phyloP scores from a whole-genome alignment of 192 early-diverging fungal species.

The Podila clonocystis region DNA sequence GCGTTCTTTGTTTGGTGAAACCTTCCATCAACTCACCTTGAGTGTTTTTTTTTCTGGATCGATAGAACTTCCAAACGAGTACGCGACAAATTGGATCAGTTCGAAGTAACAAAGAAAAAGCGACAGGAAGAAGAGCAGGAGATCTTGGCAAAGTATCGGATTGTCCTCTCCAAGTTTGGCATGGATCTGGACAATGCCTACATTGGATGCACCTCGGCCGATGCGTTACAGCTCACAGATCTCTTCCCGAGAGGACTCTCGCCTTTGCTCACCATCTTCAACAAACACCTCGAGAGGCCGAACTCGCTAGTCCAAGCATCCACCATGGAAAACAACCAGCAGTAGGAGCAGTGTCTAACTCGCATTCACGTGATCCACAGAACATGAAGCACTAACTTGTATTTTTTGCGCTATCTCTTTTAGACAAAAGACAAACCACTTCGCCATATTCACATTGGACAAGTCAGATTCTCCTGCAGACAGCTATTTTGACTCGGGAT shows the following conservation, averaged over 20 bases:
- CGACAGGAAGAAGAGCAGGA: constrained; percentile 49
- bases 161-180: constrained; percentile 45
- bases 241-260: constrained; percentile 34
- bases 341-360: constrained; percentile 13
- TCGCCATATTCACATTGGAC: constrained; percentile 37
- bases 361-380: too few species aligned
- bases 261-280: constrained; percentile 21
- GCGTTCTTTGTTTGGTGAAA: not conserved
- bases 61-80: constrained; percentile 48
- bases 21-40: too few species aligned
- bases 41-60: not conserved
- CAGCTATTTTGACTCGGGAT: constrained; percentile 9
- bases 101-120: constrained; percentile 47
- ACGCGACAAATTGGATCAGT: constrained; percentile 44
- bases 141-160: constrained; percentile 39
- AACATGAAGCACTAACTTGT: not conserved
- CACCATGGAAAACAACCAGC: constrained; percentile 28
- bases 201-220: constrained; percentile 5
- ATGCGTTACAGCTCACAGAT: constrained; percentile 1
- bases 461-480: constrained; percentile 8
- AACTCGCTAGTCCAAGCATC: constrained; percentile 42
- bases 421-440: constrained; percentile 49
- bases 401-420: not conserved
- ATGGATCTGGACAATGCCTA: constrained; percentile 41
- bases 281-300: constrained; percentile 43